Conservation (phyloP, 345 rosid genomes). For the Lumnitzera littorea region DNA sequence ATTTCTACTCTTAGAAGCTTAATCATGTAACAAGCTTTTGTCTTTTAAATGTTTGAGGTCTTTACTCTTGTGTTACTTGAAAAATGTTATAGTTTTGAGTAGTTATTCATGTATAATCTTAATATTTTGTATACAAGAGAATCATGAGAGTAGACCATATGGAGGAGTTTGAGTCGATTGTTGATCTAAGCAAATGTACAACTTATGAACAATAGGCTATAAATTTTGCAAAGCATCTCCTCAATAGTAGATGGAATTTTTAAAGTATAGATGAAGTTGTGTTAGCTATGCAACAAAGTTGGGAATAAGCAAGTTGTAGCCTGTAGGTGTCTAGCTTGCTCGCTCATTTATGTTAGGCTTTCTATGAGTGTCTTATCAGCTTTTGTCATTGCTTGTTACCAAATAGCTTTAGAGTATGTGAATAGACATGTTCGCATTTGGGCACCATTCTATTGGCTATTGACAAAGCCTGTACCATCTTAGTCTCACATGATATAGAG, state of each 20-base stretch:
- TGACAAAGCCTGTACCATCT: not conserved
- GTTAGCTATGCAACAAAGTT: conserved; percentile 33
- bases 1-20: too few species aligned
- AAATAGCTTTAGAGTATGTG: too few species aligned
- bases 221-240: conserved; percentile 53
- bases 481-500: not conserved
- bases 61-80: too few species aligned
- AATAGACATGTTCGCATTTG: too few species aligned
- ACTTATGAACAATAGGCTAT: conserved; percentile 68
- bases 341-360: too few species aligned
- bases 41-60: too few species aligned
- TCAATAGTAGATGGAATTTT: conserved; percentile 75
- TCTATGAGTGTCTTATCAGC: too few species aligned
- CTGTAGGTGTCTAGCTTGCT: too few species aligned
- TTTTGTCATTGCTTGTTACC: too few species aligned
- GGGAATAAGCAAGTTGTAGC: not conserved
- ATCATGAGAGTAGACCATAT: conserved; percentile 93
- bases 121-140: conserved; percentile 41
- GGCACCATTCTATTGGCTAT: not conserved
- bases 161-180: conserved; percentile 89
- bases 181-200: conserved; percentile 50
- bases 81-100: not conserved
- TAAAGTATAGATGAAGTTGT: conserved; percentile 57
- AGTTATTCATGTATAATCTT: conserved; percentile 1
- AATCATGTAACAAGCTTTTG: too few species aligned